Evolutionary conservation across 78 protist species (phyloP).

Genomic region (Planoprotostelium fungivorum): DNA sequence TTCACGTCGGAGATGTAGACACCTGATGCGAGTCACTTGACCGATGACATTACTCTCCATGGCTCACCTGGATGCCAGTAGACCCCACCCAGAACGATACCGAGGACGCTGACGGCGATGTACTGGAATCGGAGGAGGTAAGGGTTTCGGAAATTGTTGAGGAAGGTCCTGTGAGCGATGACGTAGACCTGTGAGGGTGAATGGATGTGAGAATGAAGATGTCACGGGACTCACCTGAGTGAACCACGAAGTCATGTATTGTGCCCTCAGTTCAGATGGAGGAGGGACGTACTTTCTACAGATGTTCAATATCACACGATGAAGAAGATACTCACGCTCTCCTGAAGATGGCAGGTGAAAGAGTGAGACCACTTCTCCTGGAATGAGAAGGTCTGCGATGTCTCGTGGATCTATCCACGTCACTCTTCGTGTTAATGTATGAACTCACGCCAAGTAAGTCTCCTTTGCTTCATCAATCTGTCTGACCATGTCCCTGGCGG

Average conservation of each 20-base stretch:
- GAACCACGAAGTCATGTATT: background rate
- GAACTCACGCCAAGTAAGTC: background rate
- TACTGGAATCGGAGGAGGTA: conserved; percentile 42
- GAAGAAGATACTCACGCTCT: no score
- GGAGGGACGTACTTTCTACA: no score
- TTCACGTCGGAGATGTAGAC: background rate
- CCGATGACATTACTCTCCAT: conserved; percentile 49
- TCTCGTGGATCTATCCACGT: no score
- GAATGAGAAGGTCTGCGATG: no score
- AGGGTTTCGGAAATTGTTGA: conserved; percentile 68
- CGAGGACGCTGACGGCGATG: conserved; percentile 34
- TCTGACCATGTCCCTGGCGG: background rate
- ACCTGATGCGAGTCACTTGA: conserved; percentile 15
- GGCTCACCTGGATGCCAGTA: conserved; percentile 58
- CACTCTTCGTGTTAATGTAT: no score
- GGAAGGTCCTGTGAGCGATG: conserved; percentile 40
- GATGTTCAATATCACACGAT: no score
- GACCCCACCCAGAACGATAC: conserved; percentile 56
- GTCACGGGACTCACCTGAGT: background rate
- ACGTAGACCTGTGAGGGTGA: conserved; percentile 40
- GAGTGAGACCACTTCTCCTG: no score
- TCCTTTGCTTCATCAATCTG: background rate
- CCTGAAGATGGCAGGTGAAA: no score
- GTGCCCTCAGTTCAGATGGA: background rate
- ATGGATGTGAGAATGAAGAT: background rate